Base-by-base conservation (phyloP, 257 asterid species). In the Capsicum chinense region DNA sequence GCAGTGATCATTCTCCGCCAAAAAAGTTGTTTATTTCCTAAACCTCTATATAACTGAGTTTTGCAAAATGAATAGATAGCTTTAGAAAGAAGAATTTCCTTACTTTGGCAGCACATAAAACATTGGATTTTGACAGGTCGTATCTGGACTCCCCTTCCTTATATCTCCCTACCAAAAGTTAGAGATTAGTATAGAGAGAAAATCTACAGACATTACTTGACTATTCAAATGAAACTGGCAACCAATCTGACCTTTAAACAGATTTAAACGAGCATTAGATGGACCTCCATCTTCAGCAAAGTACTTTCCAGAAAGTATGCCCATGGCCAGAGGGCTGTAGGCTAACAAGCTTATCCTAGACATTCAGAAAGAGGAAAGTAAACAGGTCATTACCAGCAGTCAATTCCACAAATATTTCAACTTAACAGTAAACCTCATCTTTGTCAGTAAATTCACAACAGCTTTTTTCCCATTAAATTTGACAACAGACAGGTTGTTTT, bases 311-410 rank as follows among this genome's bases (percentile, higher is more conserved):
- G 98, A 91, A 35, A 95, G 97, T 86, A 95, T 93, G 80, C 97
- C 99, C 98, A 93, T 95, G 15, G 98, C 98, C 92, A 95, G 87
- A 86, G 97, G 98, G 86, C 99, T 94, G 90, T 95, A 93, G 5
- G 98, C 96, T 91, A 95, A 87, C 88, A 94, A 88, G 86, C 85
- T 71, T 48, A 85, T 88, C 88, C 92, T 88, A 50, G 52, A 58
- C 26, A 48, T 54, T 54, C 50, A 52, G 81, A 26, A 78, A 52
- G 5, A 54, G 2, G 3, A 21, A 78, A 78, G 81, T 5, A 54
- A 54, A 78, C 1, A 54, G 50, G 50, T 54, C 5, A 44, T 44
- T 70, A 70, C 79, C 79, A 52, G 63, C 48, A 14, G 50, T 54
- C 63, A 13, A 26, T 54, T 78, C 81, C 21, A 19, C 19, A 82